phyloP scores from a whole-genome alignment of 75 land plant species.

The Picea sitchensis region DNA sequence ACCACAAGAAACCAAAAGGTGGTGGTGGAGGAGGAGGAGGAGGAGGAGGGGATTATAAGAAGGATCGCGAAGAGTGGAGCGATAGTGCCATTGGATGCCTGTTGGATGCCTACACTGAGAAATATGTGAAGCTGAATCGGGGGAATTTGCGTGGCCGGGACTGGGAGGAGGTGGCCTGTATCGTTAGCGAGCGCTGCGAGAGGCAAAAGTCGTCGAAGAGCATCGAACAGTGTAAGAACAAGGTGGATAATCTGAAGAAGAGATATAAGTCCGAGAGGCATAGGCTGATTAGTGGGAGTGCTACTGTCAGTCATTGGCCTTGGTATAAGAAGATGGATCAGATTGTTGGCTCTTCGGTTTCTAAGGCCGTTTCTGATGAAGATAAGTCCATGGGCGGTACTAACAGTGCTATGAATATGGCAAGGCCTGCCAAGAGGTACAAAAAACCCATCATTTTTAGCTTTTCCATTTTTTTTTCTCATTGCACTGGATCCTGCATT shows the following conservation, averaged over 20 bases:
- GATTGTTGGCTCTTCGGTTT: conserved; percentile 48
- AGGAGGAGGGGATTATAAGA: conserved; percentile 48
- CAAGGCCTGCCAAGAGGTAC: conserved; percentile 40
- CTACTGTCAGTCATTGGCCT: conserved; percentile 62
- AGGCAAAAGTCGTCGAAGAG: conserved; percentile 69
- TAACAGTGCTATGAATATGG: neutral
- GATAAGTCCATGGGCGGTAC: conserved; percentile 27
- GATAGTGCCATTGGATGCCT: conserved; percentile 77
- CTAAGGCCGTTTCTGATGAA: conserved; percentile 35
- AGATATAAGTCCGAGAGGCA: conserved; percentile 82
- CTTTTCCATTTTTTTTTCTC: neutral
- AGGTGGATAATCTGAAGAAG: conserved; percentile 92
- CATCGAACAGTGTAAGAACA: conserved; percentile 97
- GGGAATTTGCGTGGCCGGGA: conserved; percentile 95
- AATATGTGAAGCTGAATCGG: conserved; percentile 72
- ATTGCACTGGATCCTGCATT: too few species aligned
- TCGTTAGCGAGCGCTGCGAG: conserved; percentile 70
- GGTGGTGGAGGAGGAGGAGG: conserved; percentile 9
- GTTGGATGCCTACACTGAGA: conserved; percentile 84
- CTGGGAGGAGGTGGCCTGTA: conserved; percentile 91
- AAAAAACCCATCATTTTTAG: neutral
- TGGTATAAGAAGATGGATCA: conserved; percentile 82
- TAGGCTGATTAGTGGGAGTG: conserved; percentile 43
- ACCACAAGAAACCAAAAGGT: conserved; percentile 17
- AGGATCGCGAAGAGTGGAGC: conserved; percentile 94